These are phyloP conservation scores for Penicillium argentinense DNA, from an alignment of 495 filamentous ascomycete species.

Conservation along the genomic window DNA sequence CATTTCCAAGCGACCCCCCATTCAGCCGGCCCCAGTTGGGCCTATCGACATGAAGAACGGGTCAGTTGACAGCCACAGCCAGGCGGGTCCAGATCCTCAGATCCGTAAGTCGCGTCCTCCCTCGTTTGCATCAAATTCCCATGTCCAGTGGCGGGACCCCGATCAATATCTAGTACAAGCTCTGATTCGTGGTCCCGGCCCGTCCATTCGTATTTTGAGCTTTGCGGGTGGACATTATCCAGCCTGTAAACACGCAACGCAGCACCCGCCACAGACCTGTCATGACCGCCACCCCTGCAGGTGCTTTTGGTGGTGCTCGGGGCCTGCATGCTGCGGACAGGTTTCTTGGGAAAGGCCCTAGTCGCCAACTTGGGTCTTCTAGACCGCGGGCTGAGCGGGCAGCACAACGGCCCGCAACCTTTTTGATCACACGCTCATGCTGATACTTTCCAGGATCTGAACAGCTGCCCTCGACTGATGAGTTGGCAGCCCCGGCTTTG, in stretches of 20 bases:
- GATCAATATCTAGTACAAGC: slow-evolving; percentile 6
- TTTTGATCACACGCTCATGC: slow-evolving; percentile 40
- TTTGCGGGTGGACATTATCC: background rate
- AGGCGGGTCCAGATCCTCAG: slow-evolving; percentile 25
- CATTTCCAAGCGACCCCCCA: too few species aligned
- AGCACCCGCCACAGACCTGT: slow-evolving; percentile 10
- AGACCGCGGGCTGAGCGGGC: slow-evolving; percentile 1
- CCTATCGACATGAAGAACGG: slow-evolving; percentile 19
- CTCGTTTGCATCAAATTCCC: slow-evolving; percentile 3
- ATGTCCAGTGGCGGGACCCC: background rate
- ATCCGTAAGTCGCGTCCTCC: slow-evolving; percentile 16
- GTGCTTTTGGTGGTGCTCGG: slow-evolving; percentile 1
- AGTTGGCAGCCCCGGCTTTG: slow-evolving; percentile 32
- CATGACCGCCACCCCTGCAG: slow-evolving; percentile 8
- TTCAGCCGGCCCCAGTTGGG: slow-evolving; percentile 8
- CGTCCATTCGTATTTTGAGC: background rate
- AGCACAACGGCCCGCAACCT: slow-evolving; percentile 28
- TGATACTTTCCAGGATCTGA: slow-evolving; percentile 20
- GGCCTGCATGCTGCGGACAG: background rate
- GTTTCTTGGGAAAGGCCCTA: background rate
- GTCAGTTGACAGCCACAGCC: slow-evolving; percentile 25
- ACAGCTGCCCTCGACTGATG: slow-evolving; percentile 21
- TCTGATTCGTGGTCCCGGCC: slow-evolving; percentile 6
- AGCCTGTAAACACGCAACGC: slow-evolving; percentile 7
- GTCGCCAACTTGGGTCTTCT: too few species aligned